Conservation (phyloP, 1,284 basidiomycete species). For the Fomitopsis pinicola region DNA sequence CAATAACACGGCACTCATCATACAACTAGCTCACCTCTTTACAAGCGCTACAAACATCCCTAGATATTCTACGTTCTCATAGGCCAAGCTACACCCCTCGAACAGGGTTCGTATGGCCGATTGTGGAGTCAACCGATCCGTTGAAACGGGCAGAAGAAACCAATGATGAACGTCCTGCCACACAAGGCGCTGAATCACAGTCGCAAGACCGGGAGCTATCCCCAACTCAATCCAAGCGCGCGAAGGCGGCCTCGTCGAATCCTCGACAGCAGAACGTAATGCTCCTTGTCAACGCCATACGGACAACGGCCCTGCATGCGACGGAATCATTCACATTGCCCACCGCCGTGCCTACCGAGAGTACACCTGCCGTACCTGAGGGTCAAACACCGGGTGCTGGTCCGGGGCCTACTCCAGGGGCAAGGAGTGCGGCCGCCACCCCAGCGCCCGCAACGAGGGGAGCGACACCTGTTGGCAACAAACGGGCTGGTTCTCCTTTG, state of each 20-base stretch:
- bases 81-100: conserved; percentile 76
- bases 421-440: conserved; percentile 41
- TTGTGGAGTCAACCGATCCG: conserved; percentile 46
- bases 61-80: conserved; percentile 64
- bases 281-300: conserved; percentile 71
- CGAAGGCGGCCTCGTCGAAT: conserved; percentile 12
- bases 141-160: neutral
- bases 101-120: conserved; percentile 78
- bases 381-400: conserved; percentile 34
- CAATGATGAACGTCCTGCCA: neutral
- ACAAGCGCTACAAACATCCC: conserved; percentile 66
- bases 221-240: conserved; percentile 6
- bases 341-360: conserved; percentile 27
- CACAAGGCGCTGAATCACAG: conserved; percentile 17
- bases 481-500: conserved; percentile 37
- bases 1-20: neutral
- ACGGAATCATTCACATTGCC: conserved; percentile 40
- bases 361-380: conserved; percentile 23
- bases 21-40: conserved; percentile 60
- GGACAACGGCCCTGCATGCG: conserved; percentile 66
- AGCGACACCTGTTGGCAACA: conserved; percentile 30
- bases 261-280: conserved; percentile 64
- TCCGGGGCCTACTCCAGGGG: conserved; percentile 21
- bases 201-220: conserved; percentile 12
- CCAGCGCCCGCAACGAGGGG: conserved; percentile 48